Base-by-base conservation (phyloP, 225 moss, liverwort and hornwort genomes). In the Anthoceros angustus region DNA sequence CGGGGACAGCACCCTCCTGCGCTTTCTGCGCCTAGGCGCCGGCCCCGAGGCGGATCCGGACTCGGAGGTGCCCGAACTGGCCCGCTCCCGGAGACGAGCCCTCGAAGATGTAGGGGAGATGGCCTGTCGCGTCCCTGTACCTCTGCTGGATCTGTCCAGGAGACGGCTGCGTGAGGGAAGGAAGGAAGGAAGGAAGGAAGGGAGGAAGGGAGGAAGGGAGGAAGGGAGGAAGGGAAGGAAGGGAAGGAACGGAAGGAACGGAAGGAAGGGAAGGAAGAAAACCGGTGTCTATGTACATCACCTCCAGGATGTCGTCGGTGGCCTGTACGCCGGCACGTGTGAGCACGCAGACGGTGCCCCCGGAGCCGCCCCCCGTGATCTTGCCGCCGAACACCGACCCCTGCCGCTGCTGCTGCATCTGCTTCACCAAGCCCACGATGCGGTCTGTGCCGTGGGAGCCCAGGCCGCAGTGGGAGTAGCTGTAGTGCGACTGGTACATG, bases 21-120 rank as follows among this genome's bases (percentile, higher is more conserved):
- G 32, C 32, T 4, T 32, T 32, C 2, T n/a, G n/a, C n/a, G 32
- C 32, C 32, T 4, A 4, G 4, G 32, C 32, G 2, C 32, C 2
- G 32, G 32, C 2, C 32, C 32, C 32, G 2, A 32, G 2, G 32
- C 2, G 1, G 32, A 55, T 7, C 18, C 67, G 84, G 50, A 94
- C 45, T 39, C 85, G 83, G 64, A 94, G 86, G 67, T 80, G 77
- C 43, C 88, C 83, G 63, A 90, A 88, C 61, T 86, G 86, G 18
- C 77, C 90, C 66, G 94, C 94, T 60, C 94, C 94, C 70, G 90
- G 88, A 63, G 94, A 90, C 25, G 94, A 94, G 41, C 94, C 90
- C 72, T 89, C 82, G 61, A 90, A 88, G 64, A 94, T 65, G 74
- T 87, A 78, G 1, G 94, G 88, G 18, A 71, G 73, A 63, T 87